Evolutionary conservation across 495 filamentous ascomycete genomes (phyloP), one percentile per base, ranked within the genome.

Genomic region (Talaromyces thailandensis): DNA sequence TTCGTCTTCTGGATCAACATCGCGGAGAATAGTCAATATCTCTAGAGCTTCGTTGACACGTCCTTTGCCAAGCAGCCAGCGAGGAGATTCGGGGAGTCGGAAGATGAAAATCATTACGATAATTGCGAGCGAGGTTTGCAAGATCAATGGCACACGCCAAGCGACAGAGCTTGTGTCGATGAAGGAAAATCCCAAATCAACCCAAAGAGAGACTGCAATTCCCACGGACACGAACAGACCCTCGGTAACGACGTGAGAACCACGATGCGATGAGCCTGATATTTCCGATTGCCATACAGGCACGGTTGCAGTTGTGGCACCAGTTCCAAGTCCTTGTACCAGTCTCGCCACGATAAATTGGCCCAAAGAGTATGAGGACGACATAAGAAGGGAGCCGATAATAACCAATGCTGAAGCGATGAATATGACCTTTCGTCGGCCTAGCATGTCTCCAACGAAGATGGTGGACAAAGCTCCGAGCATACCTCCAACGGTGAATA

Each of bases 231-330:
- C 86, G 35, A 87, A 75, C 1, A 84, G 74, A 52, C 88, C 87
- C 62, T 88, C 85, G 23, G 85, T 87, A 18, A 84, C 81, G 55
- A 88, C 79, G 63, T 87, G 86, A 25, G 84, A 77, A 2, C 86
- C 86, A 37, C 86, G 79, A 8, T 83, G 82, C 9, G 74, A 82
- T 31, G 87, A 78, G 53, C 78, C 79, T 4, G 83, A 82, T 32
- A 82, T 84, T 69, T 87, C 86, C 0, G 85, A 81, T 58, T 84
- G 84, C 76, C 84, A 87, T 35, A 87, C 86, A 0, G 85, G 85
- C 11, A 84, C 80, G 28, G 86, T 84, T 32, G 82, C 83, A 60
- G 85, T 86, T 12, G 86, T 73, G 21, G 85, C 83, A 37, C 86
- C 86, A 7, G 84, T 88, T 6, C 86, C 85, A 25, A 81, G 75